Evolutionary conservation across 768 basidiomycete species (phyloP).

Genomic region (Tulasnella sp.): DNA sequence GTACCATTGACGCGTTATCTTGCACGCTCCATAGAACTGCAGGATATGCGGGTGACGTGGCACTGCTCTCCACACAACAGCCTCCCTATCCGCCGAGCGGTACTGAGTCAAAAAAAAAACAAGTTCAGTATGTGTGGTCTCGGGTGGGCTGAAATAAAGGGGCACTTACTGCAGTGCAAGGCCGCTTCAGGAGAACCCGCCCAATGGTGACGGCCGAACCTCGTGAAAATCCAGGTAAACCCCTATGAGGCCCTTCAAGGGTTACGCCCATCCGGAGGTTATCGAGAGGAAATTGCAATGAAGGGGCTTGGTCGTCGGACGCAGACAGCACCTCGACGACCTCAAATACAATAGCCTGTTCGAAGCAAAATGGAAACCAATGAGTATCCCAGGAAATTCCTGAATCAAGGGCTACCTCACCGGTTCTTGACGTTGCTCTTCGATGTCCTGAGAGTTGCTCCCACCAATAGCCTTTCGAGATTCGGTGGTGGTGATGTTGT

Average conservation of each 20-base stretch:
- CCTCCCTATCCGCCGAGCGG: background rate
- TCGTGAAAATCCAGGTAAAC: background rate
- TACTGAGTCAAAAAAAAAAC: background rate
- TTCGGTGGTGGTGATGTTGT: background rate
- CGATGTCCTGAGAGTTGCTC: background rate
- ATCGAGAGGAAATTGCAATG: background rate
- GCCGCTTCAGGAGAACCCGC: background rate
- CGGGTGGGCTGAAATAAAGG: background rate
- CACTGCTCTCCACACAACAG: background rate
- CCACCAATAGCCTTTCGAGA: background rate
- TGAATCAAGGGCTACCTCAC: background rate
- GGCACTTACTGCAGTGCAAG: background rate
- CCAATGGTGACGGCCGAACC: background rate
- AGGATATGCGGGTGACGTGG: background rate
- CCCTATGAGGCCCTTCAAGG: background rate
- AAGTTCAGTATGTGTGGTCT: background rate
- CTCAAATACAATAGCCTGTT: background rate
- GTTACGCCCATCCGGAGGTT: background rate
- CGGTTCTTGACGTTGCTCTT: background rate
- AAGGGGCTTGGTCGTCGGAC: background rate
- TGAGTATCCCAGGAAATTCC: background rate
- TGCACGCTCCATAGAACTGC: constrained; percentile 1
- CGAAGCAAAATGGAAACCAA: background rate
- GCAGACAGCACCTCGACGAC: background rate
- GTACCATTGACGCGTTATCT: background rate